These are phyloP conservation scores for Stentor roeselii DNA, from an alignment of 73 alveolate genomes.

Conservation along the genomic window DNA sequence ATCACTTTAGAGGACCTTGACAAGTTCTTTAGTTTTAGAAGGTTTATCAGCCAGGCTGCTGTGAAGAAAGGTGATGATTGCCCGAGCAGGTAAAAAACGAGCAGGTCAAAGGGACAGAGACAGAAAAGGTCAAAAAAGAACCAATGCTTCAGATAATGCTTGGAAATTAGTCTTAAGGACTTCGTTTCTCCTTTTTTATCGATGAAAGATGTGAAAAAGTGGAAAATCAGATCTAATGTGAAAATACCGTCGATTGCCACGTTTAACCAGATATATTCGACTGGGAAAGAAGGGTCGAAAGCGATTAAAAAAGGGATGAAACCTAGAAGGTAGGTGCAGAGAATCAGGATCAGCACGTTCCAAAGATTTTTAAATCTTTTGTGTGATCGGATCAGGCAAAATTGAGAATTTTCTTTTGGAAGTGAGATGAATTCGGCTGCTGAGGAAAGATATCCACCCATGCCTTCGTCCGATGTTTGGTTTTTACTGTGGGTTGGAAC, in stretches of 20 bases:
- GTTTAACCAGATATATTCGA: neutral
- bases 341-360: constrained; percentile 56
- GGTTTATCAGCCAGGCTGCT: neutral
- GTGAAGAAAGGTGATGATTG: constrained; percentile 1
- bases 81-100: constrained; percentile 4
- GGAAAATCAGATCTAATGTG: constrained; percentile 33
- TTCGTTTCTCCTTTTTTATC: constrained; percentile 59
- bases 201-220: constrained; percentile 50
- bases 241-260: neutral
- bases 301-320: constrained; percentile 61
- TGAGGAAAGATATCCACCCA: no score
- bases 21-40: constrained; percentile 44
- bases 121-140: constrained; percentile 55
- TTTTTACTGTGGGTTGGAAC: no score
- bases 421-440: no score
- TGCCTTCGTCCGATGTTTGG: no score
- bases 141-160: constrained; percentile 36
- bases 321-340: constrained; percentile 53
- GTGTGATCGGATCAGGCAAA: neutral
- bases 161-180: constrained; percentile 30
- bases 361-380: constrained; percentile 47
- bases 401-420: neutral
- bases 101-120: constrained; percentile 46
- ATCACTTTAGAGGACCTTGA: constrained; percentile 47
- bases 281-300: constrained; percentile 36